Evolutionary conservation across 1,139 yeast species (phyloP).

Genomic region (Scheffersomyces lignicola): DNA sequence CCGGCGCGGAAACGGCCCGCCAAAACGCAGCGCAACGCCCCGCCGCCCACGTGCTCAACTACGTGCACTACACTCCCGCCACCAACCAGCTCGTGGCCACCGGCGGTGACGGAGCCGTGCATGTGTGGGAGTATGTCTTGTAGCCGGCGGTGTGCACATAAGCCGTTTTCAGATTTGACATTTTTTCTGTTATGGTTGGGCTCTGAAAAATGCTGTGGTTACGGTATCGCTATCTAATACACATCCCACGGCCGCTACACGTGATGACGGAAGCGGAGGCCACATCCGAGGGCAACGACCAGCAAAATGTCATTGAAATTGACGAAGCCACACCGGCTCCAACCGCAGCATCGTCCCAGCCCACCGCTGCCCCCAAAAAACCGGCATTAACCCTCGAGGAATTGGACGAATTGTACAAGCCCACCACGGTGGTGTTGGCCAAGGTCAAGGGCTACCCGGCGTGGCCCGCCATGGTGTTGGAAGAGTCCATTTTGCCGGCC

Average conservation of each 20-base stretch:
- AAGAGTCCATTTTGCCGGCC: slow-evolving; percentile 54
- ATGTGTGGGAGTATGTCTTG: slow-evolving; percentile 24
- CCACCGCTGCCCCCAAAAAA: too few relatives aligned
- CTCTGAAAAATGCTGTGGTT: neutral
- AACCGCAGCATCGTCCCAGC: too few relatives aligned
- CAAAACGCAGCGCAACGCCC: slow-evolving; percentile 15
- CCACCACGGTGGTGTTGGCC: slow-evolving; percentile 57
- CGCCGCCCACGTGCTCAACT: slow-evolving; percentile 1
- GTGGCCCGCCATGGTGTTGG: slow-evolving; percentile 82
- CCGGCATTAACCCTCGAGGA: too few relatives aligned
- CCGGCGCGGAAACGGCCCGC: slow-evolving; percentile 4
- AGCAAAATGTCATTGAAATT: too few relatives aligned
- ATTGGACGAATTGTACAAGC: slow-evolving; percentile 14
- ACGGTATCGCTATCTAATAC: too few relatives aligned
- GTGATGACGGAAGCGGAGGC: too few relatives aligned
- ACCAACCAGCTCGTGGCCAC: slow-evolving; percentile 19
- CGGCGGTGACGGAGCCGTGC: slow-evolving; percentile 21
- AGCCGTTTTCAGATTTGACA: neutral
- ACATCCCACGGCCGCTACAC: too few relatives aligned
- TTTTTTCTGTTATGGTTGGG: neutral
- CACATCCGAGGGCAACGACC: too few relatives aligned
- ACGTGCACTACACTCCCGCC: neutral
- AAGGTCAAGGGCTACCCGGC: slow-evolving; percentile 78
- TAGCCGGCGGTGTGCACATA: slow-evolving; percentile 1
- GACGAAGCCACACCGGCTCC: too few relatives aligned